Conservation (phyloP, 495 filamentous ascomycete genomes). For the Xylaria telfairii region DNA sequence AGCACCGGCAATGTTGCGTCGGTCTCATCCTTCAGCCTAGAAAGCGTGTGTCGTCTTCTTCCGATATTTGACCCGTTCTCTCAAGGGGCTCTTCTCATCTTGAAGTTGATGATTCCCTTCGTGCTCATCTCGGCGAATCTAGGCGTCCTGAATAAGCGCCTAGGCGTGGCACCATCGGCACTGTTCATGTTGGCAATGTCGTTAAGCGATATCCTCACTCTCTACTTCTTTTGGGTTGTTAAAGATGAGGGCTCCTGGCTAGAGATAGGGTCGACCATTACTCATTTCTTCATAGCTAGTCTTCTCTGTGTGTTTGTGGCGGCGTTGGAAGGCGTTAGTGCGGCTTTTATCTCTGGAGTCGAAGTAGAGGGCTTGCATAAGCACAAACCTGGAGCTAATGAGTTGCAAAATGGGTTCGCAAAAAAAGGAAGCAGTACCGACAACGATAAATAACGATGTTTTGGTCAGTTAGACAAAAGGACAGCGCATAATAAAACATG, state of each 20-base stretch:
- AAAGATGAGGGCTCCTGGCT: constrained; percentile 96
- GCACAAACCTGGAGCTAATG: constrained; percentile 30
- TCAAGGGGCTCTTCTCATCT: constrained; percentile 83
- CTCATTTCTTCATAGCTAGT: constrained; percentile 91
- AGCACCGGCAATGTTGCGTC: constrained; percentile 96
- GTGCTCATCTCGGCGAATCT: constrained; percentile 91
- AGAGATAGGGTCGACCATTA: constrained; percentile 96
- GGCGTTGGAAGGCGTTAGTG: constrained; percentile 82
- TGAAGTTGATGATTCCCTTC: constrained; percentile 95
- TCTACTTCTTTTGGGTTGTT: constrained; percentile 98
- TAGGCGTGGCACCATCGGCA: constrained; percentile 82
- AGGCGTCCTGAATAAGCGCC: constrained; percentile 85
- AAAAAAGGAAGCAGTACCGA: constrained; percentile 31
- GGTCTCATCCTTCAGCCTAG: constrained; percentile 91
- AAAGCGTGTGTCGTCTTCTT: constrained; percentile 88
- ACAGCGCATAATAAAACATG: constrained; percentile 19
- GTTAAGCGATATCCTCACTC: constrained; percentile 86
- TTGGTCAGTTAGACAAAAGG: constrained; percentile 14
- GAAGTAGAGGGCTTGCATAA: constrained; percentile 62
- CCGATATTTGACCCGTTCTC: constrained; percentile 94
- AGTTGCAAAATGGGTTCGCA: constrained; percentile 27
- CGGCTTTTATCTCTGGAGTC: constrained; percentile 81
- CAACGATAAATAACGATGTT: constrained; percentile 31
- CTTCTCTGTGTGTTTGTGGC: constrained; percentile 89
- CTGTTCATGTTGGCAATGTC: constrained; percentile 96